Percentiles rank a stretch among this genome's conserved stretches.
Evolutionary conservation across 2,329 filamentous ascomycete species (phyloP).

Genomic region (Fonsecaea pedrosoi): DNA sequence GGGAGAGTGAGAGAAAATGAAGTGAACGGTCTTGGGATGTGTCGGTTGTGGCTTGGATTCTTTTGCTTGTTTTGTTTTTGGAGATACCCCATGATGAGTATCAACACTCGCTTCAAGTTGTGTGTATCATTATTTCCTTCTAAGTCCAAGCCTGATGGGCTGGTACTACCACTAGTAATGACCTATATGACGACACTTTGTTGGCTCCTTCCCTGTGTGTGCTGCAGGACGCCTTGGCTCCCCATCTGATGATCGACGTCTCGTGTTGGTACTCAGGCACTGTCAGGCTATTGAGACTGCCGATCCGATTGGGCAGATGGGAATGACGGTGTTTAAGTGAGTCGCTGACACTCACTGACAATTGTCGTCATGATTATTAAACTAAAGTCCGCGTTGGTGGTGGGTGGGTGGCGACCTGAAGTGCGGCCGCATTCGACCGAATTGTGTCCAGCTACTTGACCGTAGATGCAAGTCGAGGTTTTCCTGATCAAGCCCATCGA

Average conservation of each 20-base stretch:
- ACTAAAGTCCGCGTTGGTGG: neutral
- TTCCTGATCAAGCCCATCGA: neutral
- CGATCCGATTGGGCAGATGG: neutral
- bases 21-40: neutral
- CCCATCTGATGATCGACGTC: neutral
- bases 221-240: too few relatives aligned
- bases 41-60: neutral
- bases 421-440: neutral
- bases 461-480: neutral
- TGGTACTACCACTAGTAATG: constrained; percentile 13
- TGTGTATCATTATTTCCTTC: constrained; percentile 29
- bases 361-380: neutral
- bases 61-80: constrained; percentile 25
- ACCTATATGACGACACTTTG: constrained; percentile 9
- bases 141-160: neutral
- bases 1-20: neutral
- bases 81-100: constrained; percentile 34
- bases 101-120: constrained; percentile 31
- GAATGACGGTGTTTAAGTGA: neutral
- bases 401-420: too few relatives aligned
- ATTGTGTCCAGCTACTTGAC: neutral
- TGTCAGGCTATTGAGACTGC: neutral
- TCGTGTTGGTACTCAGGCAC: neutral
- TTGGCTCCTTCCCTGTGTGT: neutral
- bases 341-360: neutral